A percentile compares a stretch with the other conserved stretches of the same genome.
These are phyloP conservation scores for Pseudogymnoascus pannorum DNA, from an alignment of 2,329 filamentous ascomycete genomes.

Conservation along the genomic window DNA sequence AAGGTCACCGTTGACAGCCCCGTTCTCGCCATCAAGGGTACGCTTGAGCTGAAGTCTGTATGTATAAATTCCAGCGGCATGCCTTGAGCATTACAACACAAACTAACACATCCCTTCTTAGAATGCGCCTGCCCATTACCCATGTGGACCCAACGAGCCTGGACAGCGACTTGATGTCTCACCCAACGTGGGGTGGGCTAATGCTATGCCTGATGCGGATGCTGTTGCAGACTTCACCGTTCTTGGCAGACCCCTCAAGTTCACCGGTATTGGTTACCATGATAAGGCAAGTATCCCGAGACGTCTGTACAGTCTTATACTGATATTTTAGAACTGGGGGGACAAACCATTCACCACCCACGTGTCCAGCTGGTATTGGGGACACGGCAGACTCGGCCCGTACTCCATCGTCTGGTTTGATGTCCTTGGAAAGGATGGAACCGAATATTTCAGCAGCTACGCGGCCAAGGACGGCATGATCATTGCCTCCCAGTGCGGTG, in stretches of 20 bases:
- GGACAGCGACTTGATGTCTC: constrained; percentile 22
- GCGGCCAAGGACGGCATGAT: constrained; percentile 26
- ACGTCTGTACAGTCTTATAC: not conserved
- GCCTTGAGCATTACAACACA: not conserved
- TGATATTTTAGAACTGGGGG: constrained; percentile 34
- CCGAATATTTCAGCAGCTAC: constrained; percentile 25
- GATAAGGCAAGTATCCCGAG: constrained; percentile 31
- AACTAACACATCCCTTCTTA: not conserved
- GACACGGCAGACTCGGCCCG: constrained; percentile 35
- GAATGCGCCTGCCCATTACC: constrained; percentile 22
- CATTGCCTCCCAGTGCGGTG: constrained; percentile 24
- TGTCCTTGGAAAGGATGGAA: constrained; percentile 23
- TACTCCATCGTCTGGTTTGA: constrained; percentile 41
- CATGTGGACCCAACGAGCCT: constrained; percentile 19
- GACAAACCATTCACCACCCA: constrained; percentile 29
- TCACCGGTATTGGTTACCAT: constrained; percentile 37
- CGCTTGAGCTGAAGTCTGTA: constrained; percentile 12
- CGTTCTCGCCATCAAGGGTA: constrained; percentile 14
- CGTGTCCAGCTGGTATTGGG: constrained; percentile 37
- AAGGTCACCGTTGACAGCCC: constrained; percentile 15
- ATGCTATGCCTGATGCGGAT: constrained; percentile 30
- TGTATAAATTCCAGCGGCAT: not conserved
- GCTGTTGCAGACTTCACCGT: constrained; percentile 24
- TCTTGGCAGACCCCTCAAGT: constrained; percentile 26
- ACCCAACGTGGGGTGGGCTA: constrained; percentile 34